Conservation (phyloP, 139 green algal genomes). For the Yamagishiella unicocca region DNA sequence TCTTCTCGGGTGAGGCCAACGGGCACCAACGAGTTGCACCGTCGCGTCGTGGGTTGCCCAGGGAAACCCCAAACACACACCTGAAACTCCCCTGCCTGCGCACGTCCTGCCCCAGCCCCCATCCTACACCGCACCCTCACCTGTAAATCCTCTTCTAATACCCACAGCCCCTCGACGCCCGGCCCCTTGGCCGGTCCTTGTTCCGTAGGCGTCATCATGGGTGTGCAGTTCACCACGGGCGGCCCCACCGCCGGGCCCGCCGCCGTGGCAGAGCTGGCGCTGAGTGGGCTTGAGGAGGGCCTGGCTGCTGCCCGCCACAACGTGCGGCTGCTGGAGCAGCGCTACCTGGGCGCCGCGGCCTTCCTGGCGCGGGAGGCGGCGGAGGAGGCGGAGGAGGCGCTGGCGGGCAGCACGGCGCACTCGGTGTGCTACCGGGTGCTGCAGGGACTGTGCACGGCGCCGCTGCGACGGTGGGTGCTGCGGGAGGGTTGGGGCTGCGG, state of each 20-base stretch:
- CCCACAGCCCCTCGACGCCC: too few relatives aligned
- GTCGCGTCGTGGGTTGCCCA: too few relatives aligned
- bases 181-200: too few relatives aligned
- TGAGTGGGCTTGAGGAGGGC: conserved; percentile 18
- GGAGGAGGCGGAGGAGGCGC: conserved; percentile 29
- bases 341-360: conserved; percentile 58
- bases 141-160: too few relatives aligned
- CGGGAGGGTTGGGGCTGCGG: neutral
- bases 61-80: too few relatives aligned
- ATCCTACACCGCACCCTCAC: too few relatives aligned
- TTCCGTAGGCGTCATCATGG: conserved; percentile 18
- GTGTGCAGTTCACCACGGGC: conserved; percentile 8
- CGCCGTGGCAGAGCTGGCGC: neutral
- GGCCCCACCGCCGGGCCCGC: neutral
- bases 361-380: conserved; percentile 60
- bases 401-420: conserved; percentile 30
- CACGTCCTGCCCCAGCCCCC: too few relatives aligned
- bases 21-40: neutral
- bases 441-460: conserved; percentile 45
- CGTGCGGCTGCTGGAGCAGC: conserved; percentile 41
- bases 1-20: conserved; percentile 45
- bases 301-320: conserved; percentile 18
- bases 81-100: too few relatives aligned
- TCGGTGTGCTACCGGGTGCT: conserved; percentile 45
- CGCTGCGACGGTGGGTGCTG: conserved; percentile 34